Conservation (phyloP, 192 early-diverging fungal genomes). For the Coemansia sp. region DNA sequence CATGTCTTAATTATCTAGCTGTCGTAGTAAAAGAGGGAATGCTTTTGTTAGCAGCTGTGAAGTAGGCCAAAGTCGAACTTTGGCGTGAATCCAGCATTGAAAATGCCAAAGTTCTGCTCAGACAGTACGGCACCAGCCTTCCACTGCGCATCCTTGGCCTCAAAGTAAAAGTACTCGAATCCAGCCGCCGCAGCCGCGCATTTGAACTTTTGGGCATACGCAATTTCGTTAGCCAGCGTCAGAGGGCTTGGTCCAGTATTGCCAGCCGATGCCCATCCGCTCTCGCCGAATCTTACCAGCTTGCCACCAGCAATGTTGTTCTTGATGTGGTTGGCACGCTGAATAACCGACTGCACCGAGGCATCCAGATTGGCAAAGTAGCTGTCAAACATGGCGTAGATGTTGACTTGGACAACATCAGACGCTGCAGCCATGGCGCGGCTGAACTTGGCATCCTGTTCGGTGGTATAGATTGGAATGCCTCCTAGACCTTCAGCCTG, state of each 20-base stretch:
- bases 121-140: conserved; percentile 19
- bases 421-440: conserved; percentile 22
- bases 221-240: conserved; percentile 27
- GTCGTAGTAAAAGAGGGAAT: neutral
- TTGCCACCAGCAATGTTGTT: conserved; percentile 35
- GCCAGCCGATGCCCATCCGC: conserved; percentile 43
- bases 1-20: neutral
- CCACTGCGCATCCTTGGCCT: conserved; percentile 52
- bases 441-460: conserved; percentile 39
- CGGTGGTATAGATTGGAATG: conserved; percentile 49
- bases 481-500: conserved; percentile 38
- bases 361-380: conserved; percentile 21
- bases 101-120: conserved; percentile 52
- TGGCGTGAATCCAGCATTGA: conserved; percentile 13
- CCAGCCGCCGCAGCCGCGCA: conserved; percentile 25
- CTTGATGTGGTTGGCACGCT: conserved; percentile 33
- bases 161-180: conserved; percentile 53
- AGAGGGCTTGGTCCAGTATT: conserved; percentile 39
- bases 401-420: conserved; percentile 51
- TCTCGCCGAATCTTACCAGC: conserved; percentile 39
- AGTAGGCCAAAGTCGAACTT: conserved; percentile 41
- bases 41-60: conserved; percentile 14
- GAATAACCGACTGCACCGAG: conserved; percentile 41
- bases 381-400: conserved; percentile 46
- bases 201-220: conserved; percentile 36